phyloP scores from a whole-genome alignment of 257 asterid genomes.

The Solanum boliviense region DNA sequence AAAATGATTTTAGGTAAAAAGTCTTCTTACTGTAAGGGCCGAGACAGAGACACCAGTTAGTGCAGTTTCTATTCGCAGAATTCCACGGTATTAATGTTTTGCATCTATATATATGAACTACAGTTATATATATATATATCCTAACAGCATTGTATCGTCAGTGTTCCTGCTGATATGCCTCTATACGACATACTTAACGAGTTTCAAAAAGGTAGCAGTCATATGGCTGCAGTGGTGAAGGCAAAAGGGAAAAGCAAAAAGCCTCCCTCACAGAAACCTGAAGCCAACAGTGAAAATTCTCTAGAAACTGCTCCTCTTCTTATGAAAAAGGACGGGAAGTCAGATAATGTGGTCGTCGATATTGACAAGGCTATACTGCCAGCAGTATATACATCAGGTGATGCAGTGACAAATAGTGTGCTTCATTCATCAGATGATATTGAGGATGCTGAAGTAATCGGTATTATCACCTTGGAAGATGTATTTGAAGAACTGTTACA shows the following conservation, averaged over 20 bases:
- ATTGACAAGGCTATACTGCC: conserved; percentile 35
- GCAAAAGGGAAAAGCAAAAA: conserved; percentile 33
- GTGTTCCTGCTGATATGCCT: conserved; percentile 92
- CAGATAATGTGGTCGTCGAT: conserved; percentile 42
- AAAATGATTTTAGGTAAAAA: conserved; percentile 50
- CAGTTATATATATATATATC: not conserved
- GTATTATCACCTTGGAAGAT: conserved; percentile 88
- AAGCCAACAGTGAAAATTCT: conserved; percentile 7
- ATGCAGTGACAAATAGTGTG: conserved; percentile 18
- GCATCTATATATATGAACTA: not conserved
- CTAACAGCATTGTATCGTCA: conserved; percentile 6
- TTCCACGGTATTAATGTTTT: conserved; percentile 51
- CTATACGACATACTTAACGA: conserved; percentile 80
- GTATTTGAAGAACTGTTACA: conserved; percentile 95
- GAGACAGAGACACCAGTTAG: conserved; percentile 90
- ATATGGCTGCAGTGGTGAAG: conserved; percentile 89
- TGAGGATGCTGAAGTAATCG: conserved; percentile 77
- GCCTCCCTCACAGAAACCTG: conserved; percentile 13
- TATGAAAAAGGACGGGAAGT: conserved; percentile 22
- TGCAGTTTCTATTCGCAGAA: conserved; percentile 77
- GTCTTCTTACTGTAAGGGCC: conserved; percentile 78
- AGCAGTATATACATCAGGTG: conserved; percentile 20
- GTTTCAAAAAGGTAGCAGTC: conserved; percentile 86
- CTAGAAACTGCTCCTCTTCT: conserved; percentile 37
- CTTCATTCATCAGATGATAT: conserved; percentile 37